These are phyloP conservation scores for Uronychia binucleata DNA, from an alignment of 73 alveolate genomes.

Conservation along the genomic window DNA sequence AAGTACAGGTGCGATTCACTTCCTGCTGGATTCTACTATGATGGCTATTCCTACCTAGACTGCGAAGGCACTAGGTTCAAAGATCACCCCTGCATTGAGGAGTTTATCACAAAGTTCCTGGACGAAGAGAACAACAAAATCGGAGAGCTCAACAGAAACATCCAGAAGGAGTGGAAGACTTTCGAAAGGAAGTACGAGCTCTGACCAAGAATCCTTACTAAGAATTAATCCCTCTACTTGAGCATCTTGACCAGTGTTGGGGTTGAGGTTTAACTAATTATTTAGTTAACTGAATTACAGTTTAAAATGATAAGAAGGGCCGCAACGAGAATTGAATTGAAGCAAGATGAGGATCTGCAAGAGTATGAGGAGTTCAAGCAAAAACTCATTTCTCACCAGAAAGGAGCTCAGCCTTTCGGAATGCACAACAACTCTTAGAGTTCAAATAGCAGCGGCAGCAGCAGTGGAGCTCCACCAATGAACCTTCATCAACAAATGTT, in stretches of 20 bases:
- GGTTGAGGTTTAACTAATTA: no score
- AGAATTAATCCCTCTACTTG: no score
- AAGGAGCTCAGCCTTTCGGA: background rate
- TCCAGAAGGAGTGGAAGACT: slow-evolving; percentile 64
- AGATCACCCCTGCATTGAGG: slow-evolving; percentile 55
- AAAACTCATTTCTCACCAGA: background rate
- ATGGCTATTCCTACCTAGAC: slow-evolving; percentile 55
- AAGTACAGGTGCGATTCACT: slow-evolving; percentile 21
- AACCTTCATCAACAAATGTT: background rate
- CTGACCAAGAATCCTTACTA: background rate
- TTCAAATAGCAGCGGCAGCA: background rate
- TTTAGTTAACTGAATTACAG: background rate
- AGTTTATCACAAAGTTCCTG: slow-evolving; percentile 25
- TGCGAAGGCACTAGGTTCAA: slow-evolving; percentile 29
- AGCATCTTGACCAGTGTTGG: background rate
- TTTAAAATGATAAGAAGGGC: slow-evolving; percentile 60
- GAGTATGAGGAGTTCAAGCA: slow-evolving; percentile 59
- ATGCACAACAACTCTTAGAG: background rate
- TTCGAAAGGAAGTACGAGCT: slow-evolving; percentile 24
- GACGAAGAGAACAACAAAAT: slow-evolving; percentile 56
- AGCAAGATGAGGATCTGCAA: slow-evolving; percentile 50
- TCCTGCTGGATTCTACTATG: slow-evolving; percentile 48
- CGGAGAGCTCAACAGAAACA: slow-evolving; percentile 56
- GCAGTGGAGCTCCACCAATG: background rate
- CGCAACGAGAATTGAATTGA: slow-evolving; percentile 63